Conservation (phyloP, 768 basidiomycete genomes). For the Sistotremastrum suecicum region DNA sequence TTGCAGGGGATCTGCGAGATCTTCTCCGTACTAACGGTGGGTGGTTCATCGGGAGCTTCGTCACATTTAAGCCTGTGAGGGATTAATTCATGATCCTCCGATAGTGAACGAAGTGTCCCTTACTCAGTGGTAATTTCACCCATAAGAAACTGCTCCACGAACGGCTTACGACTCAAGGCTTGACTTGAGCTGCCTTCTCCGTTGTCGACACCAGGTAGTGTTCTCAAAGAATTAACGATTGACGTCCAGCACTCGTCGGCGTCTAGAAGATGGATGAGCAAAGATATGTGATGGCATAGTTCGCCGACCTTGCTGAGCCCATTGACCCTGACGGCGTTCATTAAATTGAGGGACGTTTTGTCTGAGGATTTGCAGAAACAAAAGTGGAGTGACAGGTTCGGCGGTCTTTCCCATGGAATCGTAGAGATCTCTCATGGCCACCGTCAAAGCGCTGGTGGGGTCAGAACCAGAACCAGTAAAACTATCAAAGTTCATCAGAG, state of each 20-base stretch:
- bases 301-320: constrained; percentile 62
- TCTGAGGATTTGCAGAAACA: constrained; percentile 59
- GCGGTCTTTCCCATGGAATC: constrained; percentile 59
- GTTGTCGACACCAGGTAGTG: constrained; percentile 39
- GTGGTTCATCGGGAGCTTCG: constrained; percentile 68
- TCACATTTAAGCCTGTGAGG: constrained; percentile 54
- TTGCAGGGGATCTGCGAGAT: constrained; percentile 89
- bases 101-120: constrained; percentile 9
- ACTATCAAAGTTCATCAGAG: constrained; percentile 1
- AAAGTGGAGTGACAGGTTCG: constrained; percentile 54
- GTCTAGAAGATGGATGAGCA: constrained; percentile 28
- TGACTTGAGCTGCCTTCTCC: constrained; percentile 7
- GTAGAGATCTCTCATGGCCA: constrained; percentile 57
- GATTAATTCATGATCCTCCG: neutral
- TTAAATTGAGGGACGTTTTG: constrained; percentile 83
- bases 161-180: constrained; percentile 28
- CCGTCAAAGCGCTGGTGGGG: constrained; percentile 29
- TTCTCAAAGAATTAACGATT: constrained; percentile 56
- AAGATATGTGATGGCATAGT: neutral
- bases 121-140: constrained; percentile 67
- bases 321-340: constrained; percentile 40
- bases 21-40: constrained; percentile 48
- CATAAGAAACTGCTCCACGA: constrained; percentile 71
- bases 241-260: constrained; percentile 84
- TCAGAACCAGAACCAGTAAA: constrained; percentile 10